Percentiles rank a stretch among this genome's conserved stretches.
Evolutionary conservation across 2,329 filamentous ascomycete species (phyloP).

Genomic region (Phaeosphaeriaceae sp.): DNA sequence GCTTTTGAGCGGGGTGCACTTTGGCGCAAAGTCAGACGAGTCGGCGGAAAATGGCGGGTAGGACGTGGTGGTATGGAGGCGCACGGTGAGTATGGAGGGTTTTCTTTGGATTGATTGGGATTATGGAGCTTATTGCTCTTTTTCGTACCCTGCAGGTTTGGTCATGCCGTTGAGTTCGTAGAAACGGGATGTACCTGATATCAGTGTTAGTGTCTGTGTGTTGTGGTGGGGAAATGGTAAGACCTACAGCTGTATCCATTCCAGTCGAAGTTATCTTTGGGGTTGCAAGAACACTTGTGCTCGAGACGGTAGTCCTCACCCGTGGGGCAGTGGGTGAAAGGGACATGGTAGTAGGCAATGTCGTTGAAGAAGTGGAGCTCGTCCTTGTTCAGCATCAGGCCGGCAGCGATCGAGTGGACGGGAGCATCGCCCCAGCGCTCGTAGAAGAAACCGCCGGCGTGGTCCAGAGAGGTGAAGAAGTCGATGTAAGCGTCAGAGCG

Average conservation of each 20-base stretch:
- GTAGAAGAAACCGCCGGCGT: conserved; percentile 97
- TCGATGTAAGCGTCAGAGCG: conserved; percentile 88
- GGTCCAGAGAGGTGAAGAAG: conserved; percentile 87
- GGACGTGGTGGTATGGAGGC: conserved; percentile 5
- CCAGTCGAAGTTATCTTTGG: conserved; percentile 98
- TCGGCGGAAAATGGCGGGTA: conserved; percentile 12
- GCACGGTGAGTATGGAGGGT: conserved; percentile 8
- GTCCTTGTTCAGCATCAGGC: conserved; percentile 86
- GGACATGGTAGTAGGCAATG: conserved; percentile 97
- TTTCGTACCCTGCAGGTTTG: conserved; percentile 87
- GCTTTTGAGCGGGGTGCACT: conserved; percentile 37
- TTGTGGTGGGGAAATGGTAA: not conserved
- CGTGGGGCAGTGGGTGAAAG: conserved; percentile 96
- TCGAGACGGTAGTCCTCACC: conserved; percentile 84
- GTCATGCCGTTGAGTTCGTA: conserved; percentile 82
- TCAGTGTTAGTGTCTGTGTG: conserved; percentile 15
- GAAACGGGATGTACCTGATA: conserved; percentile 83
- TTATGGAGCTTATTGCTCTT: conserved; percentile 59
- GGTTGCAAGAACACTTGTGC: conserved; percentile 92
- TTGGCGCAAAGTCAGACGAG: conserved; percentile 36
- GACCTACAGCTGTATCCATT: conserved; percentile 94
- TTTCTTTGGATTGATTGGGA: conserved; percentile 16
- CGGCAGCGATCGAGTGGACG: conserved; percentile 95
- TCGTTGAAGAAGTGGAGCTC: conserved; percentile 99
- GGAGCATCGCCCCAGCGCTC: conserved; percentile 98